Evolutionary conservation across 768 basidiomycete genomes (phyloP), one percentile per base, ranked within the genome.

Genomic region (Tricholoma sp.): DNA sequence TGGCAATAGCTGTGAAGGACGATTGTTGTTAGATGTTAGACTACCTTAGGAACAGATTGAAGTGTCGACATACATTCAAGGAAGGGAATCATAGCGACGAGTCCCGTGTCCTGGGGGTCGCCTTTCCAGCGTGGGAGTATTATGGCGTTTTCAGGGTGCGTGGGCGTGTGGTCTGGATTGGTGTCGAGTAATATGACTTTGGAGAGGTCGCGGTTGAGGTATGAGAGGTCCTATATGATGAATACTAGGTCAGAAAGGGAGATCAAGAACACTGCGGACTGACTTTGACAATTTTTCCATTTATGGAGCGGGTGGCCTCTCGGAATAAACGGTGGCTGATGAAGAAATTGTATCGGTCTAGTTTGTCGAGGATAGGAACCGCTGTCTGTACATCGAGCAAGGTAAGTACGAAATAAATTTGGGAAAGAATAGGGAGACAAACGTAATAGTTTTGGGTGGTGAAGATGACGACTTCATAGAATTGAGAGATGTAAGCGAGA

Each of bases 381-480:
- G 92, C 96, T 58, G 92, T 95, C 93, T 98, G 62, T 18, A 47
- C n/a, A 1, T 37, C 10, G 20, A 18, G 31, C 15, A 7, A 17
- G 6, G 50, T n/a, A 24, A 8, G 18, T 56, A 59, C 29, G 56
- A 51, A 33, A 13, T 57, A 20, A 50, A n/a, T n/a, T n/a, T n/a
- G 20, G 45, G 34, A 6, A 31, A 53, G 44, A 58, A 45, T 34
- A 53, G 31, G 37, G 24, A n/a, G 36, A 80, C 91, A 50, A 61
- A 96, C 95, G 70, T 96, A 98, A 65, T 82, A 78, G 55, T 90
- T 82, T 73, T 96, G 93, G 15, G 86, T 81, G 9, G 95, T 98
- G 75, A 98, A 99, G 53, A 99, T 78, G 33, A 98, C 96, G 56
- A 98, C 84, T 76, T 99, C 97, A 69, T 94, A 99, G 76, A 98